Conservation (phyloP, 225 moss, liverwort and hornwort genomes). For the Antitrichia curtipendula region DNA sequence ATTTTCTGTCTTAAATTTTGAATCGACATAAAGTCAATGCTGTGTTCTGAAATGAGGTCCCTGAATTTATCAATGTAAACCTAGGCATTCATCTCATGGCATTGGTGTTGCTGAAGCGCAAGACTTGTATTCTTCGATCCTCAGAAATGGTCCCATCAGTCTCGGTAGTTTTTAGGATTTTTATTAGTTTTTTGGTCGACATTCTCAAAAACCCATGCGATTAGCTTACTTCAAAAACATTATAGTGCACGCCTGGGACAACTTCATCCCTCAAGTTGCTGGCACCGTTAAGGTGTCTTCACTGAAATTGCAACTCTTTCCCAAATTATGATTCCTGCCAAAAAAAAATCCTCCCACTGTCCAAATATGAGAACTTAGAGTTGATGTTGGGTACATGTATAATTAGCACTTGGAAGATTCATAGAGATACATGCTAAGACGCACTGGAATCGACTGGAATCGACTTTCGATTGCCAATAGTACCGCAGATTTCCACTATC, state of each 20-base stretch:
- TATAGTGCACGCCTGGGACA: not conserved
- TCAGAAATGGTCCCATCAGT: not conserved
- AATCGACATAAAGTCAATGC: not conserved
- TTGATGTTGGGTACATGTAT: no score
- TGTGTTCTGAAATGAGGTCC: not conserved
- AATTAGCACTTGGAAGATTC: no score
- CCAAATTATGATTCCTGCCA: not conserved
- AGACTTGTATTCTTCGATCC: not conserved
- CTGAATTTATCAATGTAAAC: not conserved
- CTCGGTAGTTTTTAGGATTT: not conserved
- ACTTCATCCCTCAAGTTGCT: not conserved
- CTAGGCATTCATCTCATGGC: not conserved
- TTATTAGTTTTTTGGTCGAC: not conserved
- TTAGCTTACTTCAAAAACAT: no score
- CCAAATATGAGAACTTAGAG: no score
- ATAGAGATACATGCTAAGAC: no score
- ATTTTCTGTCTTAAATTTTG: not conserved
- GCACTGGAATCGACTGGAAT: no score
- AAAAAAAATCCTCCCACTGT: not conserved
- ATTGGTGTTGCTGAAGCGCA: not conserved
- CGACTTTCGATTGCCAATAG: no score
- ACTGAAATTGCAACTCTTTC: not conserved
- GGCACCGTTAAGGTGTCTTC: no score
- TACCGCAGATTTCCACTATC: no score
- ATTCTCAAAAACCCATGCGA: not conserved